A percentile compares a stretch with the other conserved stretches of the same genome.
Conservation (phyloP, 2,329 filamentous ascomycete genomes). For the Dactylella cylindrospora region DNA sequence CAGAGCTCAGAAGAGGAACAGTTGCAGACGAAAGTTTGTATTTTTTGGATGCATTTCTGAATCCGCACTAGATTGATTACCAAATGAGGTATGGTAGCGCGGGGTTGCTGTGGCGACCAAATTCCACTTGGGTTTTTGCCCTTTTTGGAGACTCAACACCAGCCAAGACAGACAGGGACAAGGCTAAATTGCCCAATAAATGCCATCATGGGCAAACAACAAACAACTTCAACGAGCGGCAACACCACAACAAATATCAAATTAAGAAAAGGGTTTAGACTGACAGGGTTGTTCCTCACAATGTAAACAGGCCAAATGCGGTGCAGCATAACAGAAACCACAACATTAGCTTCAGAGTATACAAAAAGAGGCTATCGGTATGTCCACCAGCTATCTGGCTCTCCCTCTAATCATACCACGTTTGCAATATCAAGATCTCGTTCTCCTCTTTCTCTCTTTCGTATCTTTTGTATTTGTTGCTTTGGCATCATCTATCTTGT, state of each 20-base stretch:
- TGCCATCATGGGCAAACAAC: slow-evolving; percentile 37
- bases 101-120: slow-evolving; percentile 19
- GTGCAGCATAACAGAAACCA: too few species aligned
- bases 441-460: slow-evolving; percentile 45
- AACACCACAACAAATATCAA: background rate
- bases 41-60: background rate
- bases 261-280: slow-evolving; percentile 51
- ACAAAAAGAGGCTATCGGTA: too few species aligned
- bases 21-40: slow-evolving; percentile 1
- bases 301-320: too few species aligned
- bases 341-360: too few species aligned
- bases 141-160: slow-evolving; percentile 1
- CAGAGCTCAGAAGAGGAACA: too few species aligned
- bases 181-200: too few species aligned
- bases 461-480: slow-evolving; percentile 14
- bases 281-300: too few species aligned
- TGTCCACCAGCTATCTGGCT: too few species aligned
- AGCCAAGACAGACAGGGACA: slow-evolving; percentile 30
- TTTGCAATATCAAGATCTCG: too few species aligned
- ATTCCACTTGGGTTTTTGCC: slow-evolving; percentile 6
- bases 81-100: background rate
- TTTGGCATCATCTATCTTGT: too few species aligned
- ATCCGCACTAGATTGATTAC: slow-evolving; percentile 4
- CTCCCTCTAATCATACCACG: too few species aligned
- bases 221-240: slow-evolving; percentile 28